These are phyloP conservation scores for Yamadazyma ubonensis DNA, from an alignment of 805 yeast species.

Conservation along the genomic window DNA sequence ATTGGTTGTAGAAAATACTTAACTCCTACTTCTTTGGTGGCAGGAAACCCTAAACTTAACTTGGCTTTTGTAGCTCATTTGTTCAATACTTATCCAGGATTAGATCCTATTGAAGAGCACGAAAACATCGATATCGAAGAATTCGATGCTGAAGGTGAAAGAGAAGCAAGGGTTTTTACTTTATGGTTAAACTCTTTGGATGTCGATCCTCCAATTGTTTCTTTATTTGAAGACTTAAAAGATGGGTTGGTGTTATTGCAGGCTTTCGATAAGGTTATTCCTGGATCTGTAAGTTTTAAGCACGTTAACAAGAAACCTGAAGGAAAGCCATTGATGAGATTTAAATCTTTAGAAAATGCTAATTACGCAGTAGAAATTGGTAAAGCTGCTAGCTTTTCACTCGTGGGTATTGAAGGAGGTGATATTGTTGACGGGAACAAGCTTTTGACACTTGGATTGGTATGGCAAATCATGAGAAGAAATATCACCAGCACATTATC, in stretches of 20 bases:
- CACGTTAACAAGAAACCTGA: slow-evolving; percentile 84
- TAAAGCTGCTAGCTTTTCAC: slow-evolving; percentile 84
- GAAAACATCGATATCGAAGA: slow-evolving; percentile 95
- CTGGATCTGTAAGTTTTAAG: slow-evolving; percentile 80
- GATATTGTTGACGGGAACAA: slow-evolving; percentile 94
- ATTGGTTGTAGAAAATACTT: slow-evolving; percentile 91
- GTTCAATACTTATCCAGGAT: slow-evolving; percentile 95
- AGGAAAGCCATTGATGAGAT: slow-evolving; percentile 77
- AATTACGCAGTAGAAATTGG: slow-evolving; percentile 98
- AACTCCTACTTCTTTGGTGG: slow-evolving; percentile 88
- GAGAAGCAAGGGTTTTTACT: slow-evolving; percentile 98
- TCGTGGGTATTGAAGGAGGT: slow-evolving; percentile 97
- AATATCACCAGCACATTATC: slow-evolving; percentile 85
- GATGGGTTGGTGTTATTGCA: slow-evolving; percentile 88
- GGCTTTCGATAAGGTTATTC: slow-evolving; percentile 94
- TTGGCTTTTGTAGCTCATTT: slow-evolving; percentile 96
- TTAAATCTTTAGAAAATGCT: slow-evolving; percentile 96
- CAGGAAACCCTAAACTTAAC: slow-evolving; percentile 95
- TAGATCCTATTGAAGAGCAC: slow-evolving; percentile 89
- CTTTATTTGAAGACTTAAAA: slow-evolving; percentile 88
- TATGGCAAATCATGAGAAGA: slow-evolving; percentile 98
- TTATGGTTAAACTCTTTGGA: slow-evolving; percentile 96
- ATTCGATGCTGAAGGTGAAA: slow-evolving; percentile 98
- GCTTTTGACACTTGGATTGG: slow-evolving; percentile 84
- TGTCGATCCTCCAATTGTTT: slow-evolving; percentile 91